Conservation (phyloP, 306 rosid genomes). For the Fagus sylvatica region DNA sequence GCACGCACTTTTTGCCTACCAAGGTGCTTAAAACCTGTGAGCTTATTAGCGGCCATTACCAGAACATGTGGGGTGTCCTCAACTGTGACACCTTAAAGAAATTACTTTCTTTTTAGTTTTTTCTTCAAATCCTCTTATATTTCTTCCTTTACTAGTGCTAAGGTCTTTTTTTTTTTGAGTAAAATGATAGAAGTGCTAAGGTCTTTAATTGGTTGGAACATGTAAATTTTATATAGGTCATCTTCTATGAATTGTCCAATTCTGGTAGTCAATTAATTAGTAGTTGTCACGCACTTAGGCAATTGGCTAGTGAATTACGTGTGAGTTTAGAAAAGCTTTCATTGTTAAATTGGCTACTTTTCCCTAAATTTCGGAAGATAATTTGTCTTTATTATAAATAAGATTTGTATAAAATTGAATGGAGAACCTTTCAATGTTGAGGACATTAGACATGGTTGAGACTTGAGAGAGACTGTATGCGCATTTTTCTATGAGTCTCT, state of each 20-base stretch:
- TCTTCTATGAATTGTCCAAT: background rate
- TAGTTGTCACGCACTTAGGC: background rate
- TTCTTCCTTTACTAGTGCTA: background rate
- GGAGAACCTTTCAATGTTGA: background rate
- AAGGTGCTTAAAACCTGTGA: background rate
- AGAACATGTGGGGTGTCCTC: constrained; percentile 30
- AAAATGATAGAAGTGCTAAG: too few species aligned
- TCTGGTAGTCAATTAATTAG: background rate
- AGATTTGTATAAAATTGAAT: background rate
- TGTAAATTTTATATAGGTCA: background rate
- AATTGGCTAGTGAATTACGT: background rate
- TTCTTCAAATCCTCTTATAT: background rate
- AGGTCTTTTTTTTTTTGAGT: too few species aligned
- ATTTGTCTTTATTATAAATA: background rate
- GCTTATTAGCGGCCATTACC: background rate
- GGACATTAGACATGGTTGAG: constrained; percentile 7
- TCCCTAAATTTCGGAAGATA: constrained; percentile 21
- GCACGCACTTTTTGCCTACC: background rate
- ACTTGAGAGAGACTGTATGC: background rate
- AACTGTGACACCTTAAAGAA: constrained; percentile 1
- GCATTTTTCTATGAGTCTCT: constrained; percentile 3
- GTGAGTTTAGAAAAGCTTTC: constrained; percentile 9
- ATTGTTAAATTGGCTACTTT: background rate
- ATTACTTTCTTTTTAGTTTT: background rate
- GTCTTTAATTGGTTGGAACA: background rate